A percentile compares a stretch with the other conserved stretches of the same genome.
Evolutionary conservation across 352 stramenopile species (phyloP).

Genomic region (Blastocystis sp.): DNA sequence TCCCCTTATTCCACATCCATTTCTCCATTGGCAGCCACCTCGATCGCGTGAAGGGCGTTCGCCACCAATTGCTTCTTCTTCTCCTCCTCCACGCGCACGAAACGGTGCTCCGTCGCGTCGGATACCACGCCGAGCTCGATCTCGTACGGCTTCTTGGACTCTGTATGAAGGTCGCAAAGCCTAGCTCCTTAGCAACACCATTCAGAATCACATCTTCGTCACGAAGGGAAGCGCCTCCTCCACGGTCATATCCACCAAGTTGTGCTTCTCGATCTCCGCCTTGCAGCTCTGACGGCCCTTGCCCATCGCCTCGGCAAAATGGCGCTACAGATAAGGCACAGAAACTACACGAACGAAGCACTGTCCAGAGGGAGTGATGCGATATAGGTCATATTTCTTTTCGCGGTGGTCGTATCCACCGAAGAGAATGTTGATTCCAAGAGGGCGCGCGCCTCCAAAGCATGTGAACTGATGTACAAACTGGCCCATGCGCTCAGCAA

Average conservation of each 20-base stretch:
- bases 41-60: constrained; percentile 33
- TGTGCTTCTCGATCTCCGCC: constrained; percentile 67
- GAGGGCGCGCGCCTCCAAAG: constrained; percentile 46
- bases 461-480: constrained; percentile 70
- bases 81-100: constrained; percentile 41
- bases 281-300: constrained; percentile 69
- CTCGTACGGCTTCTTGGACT: constrained; percentile 69
- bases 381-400: constrained; percentile 68
- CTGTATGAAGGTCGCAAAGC: constrained; percentile 54
- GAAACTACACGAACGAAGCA: constrained; percentile 1
- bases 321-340: constrained; percentile 36
- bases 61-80: constrained; percentile 53
- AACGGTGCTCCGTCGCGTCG: constrained; percentile 53
- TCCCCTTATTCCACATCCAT: constrained; percentile 55
- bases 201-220: constrained; percentile 45
- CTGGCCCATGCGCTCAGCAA: constrained; percentile 61
- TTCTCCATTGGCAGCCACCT: constrained; percentile 13
- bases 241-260: constrained; percentile 56
- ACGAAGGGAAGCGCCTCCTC: constrained; percentile 52
- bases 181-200: neutral
- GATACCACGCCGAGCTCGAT: constrained; percentile 59
- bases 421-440: constrained; percentile 63
- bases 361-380: constrained; percentile 61
- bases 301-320: constrained; percentile 60
- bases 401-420: constrained; percentile 62